Conservation (phyloP, 441 rosid species). For the Gossypium laxum region DNA sequence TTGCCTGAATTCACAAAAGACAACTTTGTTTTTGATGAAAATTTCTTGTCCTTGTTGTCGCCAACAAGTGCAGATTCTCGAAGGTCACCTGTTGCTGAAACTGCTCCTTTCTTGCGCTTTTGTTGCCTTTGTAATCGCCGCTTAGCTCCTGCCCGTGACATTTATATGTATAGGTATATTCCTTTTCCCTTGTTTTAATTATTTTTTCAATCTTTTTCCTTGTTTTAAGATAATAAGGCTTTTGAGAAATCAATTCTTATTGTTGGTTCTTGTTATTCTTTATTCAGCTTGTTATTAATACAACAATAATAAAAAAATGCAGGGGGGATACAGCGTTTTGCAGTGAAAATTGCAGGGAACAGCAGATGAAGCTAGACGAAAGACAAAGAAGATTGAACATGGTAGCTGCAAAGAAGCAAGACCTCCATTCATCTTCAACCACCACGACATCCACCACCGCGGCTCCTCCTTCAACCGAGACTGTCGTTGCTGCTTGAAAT, state of each 20-base stretch:
- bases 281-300: neutral
- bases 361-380: conserved; percentile 47
- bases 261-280: neutral
- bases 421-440: conserved; percentile 14
- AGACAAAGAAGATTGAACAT: conserved; percentile 24
- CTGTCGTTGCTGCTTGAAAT: conserved; percentile 23
- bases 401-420: conserved; percentile 14
- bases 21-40: conserved; percentile 18
- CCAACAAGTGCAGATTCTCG: conserved; percentile 23
- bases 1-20: neutral
- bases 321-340: conserved; percentile 69
- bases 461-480: conserved; percentile 17
- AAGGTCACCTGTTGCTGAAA: conserved; percentile 14
- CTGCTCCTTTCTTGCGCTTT: conserved; percentile 39
- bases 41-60: conserved; percentile 34
- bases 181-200: neutral
- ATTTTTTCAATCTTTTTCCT: neutral
- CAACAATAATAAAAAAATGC: neutral
- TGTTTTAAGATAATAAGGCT: neutral
- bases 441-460: conserved; percentile 8
- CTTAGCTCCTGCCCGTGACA: conserved; percentile 54
- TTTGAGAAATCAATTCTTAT: neutral
- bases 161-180: conserved; percentile 69
- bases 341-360: conserved; percentile 53
- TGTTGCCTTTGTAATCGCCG: conserved; percentile 67